phyloP scores from a whole-genome alignment of 495 filamentous ascomycete genomes.

The Penicillium argentinense region DNA sequence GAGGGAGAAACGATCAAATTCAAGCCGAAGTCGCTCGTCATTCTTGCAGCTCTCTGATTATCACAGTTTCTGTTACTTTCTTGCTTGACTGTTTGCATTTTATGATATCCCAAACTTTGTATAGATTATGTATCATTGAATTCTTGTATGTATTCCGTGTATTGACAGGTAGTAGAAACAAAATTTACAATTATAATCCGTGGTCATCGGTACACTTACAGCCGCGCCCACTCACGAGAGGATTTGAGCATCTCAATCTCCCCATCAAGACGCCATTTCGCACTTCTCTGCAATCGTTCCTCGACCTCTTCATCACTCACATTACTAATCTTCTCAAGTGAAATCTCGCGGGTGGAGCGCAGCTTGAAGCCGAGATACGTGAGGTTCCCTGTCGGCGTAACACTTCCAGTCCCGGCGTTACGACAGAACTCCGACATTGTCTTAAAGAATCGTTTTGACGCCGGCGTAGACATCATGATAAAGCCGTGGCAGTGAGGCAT shows the following conservation, averaged over 20 bases:
- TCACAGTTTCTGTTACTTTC: too few species aligned
- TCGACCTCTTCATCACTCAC: slow-evolving; percentile 55
- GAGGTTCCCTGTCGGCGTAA: slow-evolving; percentile 26
- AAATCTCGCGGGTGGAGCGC: slow-evolving; percentile 48
- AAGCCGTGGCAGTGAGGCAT: slow-evolving; percentile 88
- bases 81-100: too few species aligned
- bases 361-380: slow-evolving; percentile 56
- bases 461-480: slow-evolving; percentile 54
- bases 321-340: slow-evolving; percentile 48
- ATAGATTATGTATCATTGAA: too few species aligned
- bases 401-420: slow-evolving; percentile 34
- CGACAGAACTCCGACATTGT: slow-evolving; percentile 57
- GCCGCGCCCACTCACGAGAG: slow-evolving; percentile 43
- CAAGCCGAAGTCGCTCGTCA: background rate
- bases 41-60: background rate
- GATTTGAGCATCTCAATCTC: slow-evolving; percentile 43
- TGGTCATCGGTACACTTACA: slow-evolving; percentile 30
- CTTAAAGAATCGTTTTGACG: slow-evolving; percentile 52
- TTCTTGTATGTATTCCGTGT: too few species aligned
- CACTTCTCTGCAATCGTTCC: slow-evolving; percentile 46
- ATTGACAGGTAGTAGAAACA: too few species aligned
- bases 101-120: too few species aligned
- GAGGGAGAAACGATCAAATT: slow-evolving; percentile 5
- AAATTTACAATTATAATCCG: background rate
- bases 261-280: slow-evolving; percentile 43